These are phyloP conservation scores for Candida coquimbonensis DNA, from an alignment of 805 yeast genomes.

Conservation along the genomic window DNA sequence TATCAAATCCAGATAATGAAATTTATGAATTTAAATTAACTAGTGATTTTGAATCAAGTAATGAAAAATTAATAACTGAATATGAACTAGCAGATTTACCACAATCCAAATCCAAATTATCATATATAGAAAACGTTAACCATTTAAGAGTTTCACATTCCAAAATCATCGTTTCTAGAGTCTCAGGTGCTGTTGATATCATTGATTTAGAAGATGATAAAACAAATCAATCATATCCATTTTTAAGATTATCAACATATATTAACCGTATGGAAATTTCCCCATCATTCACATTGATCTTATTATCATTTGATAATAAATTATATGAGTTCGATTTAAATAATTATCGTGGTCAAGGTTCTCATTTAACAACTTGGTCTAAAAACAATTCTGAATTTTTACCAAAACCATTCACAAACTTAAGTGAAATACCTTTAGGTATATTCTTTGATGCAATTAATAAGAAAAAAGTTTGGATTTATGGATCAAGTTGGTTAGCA, in stretches of 20 bases:
- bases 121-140: conserved; percentile 45
- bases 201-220: conserved; percentile 25
- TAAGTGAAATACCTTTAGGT: conserved; percentile 68
- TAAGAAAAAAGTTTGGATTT: conserved; percentile 62
- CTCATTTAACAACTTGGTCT: conserved; percentile 67
- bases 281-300: conserved; percentile 42
- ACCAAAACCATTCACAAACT: conserved; percentile 54
- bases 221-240: conserved; percentile 25
- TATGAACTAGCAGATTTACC: conserved; percentile 35
- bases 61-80: conserved; percentile 20
- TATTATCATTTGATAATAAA: conserved; percentile 68
- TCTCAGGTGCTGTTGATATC: conserved; percentile 58
- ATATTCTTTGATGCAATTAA: conserved; percentile 43
- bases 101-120: conserved; percentile 28
- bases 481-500: conserved; percentile 78
- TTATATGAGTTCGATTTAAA: conserved; percentile 57
- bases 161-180: conserved; percentile 50
- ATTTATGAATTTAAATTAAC: conserved; percentile 32
- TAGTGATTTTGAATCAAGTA: conserved; percentile 25
- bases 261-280: conserved; percentile 61
- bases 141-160: conserved; percentile 42
- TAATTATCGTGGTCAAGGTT: conserved; percentile 2
- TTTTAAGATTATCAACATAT: conserved; percentile 52
- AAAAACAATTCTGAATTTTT: conserved; percentile 64
- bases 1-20: conserved; percentile 59